Evolutionary conservation across 129 eudicot species (phyloP).

Genomic region (Dittrichia graveolens): DNA sequence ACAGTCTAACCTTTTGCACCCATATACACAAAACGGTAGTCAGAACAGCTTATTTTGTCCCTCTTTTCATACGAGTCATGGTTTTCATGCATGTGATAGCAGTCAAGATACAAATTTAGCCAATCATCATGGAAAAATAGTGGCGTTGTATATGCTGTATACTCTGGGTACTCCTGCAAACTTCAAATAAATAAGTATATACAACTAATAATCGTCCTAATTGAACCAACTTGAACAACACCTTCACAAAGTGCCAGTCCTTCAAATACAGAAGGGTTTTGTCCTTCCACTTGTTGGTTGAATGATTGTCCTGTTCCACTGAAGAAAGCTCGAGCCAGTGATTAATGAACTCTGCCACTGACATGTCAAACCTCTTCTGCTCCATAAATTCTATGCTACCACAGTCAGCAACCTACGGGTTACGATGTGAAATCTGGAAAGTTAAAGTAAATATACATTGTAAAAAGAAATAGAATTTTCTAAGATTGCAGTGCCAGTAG

Average conservation of each 20-base stretch:
- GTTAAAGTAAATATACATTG: neutral
- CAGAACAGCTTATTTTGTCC: conserved; percentile 70
- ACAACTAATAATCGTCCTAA: conserved; percentile 1
- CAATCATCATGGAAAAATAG: conserved; percentile 75
- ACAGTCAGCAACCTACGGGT: conserved; percentile 85
- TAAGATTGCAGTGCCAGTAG: no score
- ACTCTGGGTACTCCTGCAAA: conserved; percentile 91
- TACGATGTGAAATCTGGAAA: conserved; percentile 7
- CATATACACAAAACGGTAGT: conserved; percentile 97
- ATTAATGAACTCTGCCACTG: conserved; percentile 72
- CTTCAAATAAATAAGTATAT: conserved; percentile 20
- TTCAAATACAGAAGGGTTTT: conserved; percentile 71
- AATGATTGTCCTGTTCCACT: conserved; percentile 8
- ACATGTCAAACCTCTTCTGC: conserved; percentile 72
- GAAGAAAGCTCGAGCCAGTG: conserved; percentile 49
- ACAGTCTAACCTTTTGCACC: conserved; percentile 99
- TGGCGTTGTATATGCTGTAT: conserved; percentile 77
- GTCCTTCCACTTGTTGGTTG: conserved; percentile 15
- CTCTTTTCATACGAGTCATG: conserved; percentile 44
- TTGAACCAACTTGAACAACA: conserved; percentile 24
- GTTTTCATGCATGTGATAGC: conserved; percentile 65
- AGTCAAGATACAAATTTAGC: conserved; percentile 87
- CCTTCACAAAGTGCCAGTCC: conserved; percentile 99
- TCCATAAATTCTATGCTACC: conserved; percentile 72
- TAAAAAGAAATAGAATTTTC: neutral